phyloP scores from a whole-genome alignment of 148 eudicot species.

The Rhododendron ovatum region DNA sequence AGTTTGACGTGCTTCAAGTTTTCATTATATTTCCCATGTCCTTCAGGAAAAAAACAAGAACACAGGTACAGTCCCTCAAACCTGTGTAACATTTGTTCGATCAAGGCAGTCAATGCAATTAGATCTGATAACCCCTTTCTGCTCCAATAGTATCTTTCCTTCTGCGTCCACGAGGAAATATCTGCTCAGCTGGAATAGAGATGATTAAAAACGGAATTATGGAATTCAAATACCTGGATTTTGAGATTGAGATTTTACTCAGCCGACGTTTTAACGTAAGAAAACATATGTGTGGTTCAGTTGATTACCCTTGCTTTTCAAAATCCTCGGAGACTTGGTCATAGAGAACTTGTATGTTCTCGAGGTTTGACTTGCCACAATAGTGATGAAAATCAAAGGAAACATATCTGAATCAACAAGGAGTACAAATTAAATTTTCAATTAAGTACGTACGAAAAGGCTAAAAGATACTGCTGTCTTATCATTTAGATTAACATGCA shows the following conservation, averaged over 20 bases:
- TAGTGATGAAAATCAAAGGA: conserved; percentile 78
- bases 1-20: not conserved
- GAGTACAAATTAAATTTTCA: not conserved
- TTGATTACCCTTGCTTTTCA: conserved; percentile 77
- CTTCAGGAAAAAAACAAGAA: not conserved
- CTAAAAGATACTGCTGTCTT: not conserved
- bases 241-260: not conserved
- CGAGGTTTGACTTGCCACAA: conserved; percentile 73
- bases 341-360: conserved; percentile 60
- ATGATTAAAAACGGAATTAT: conserved; percentile 36
- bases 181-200: conserved; percentile 65
- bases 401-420: conserved; percentile 59
- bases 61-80: conserved; percentile 23
- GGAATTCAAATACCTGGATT: conserved; percentile 18
- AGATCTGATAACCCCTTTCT: conserved; percentile 77
- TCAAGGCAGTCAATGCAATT: conserved; percentile 99
- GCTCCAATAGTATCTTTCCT: conserved; percentile 53
- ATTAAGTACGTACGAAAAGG: not conserved
- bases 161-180: conserved; percentile 66
- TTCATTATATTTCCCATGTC: not conserved
- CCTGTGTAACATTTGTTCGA: conserved; percentile 98
- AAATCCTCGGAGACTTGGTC: conserved; percentile 68
- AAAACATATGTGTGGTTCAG: not conserved
- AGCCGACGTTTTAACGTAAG: conserved; percentile 3
- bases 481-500: not conserved